Evolutionary conservation across 768 basidiomycete genomes (phyloP).

Genomic region (Boletus pseudopeckii): DNA sequence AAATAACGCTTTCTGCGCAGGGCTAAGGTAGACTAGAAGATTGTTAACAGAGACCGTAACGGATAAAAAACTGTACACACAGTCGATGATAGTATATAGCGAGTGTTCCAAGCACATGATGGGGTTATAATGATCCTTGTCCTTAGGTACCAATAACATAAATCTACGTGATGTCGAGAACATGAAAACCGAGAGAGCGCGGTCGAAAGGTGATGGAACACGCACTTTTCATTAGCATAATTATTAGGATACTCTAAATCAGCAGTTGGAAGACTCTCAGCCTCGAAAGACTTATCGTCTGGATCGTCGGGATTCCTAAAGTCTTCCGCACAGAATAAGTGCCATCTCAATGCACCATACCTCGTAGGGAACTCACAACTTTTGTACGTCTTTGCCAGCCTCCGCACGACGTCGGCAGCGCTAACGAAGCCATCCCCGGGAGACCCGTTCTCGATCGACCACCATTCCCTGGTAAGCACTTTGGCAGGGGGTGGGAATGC

Average conservation of each 20-base stretch:
- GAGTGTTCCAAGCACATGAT: conserved; percentile 74
- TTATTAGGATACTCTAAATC: conserved; percentile 80
- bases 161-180: conserved; percentile 43
- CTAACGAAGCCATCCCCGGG: conserved; percentile 54
- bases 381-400: conserved; percentile 66
- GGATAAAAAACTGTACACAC: conserved; percentile 39
- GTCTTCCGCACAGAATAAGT: conserved; percentile 41
- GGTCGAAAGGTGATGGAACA: background rate
- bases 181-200: background rate
- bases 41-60: conserved; percentile 5
- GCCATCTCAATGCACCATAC: background rate
- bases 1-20: conserved; percentile 60
- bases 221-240: conserved; percentile 63
- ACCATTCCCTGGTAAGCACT: conserved; percentile 37
- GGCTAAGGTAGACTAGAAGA: conserved; percentile 60
- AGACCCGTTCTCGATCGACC: conserved; percentile 52
- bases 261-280: conserved; percentile 58
- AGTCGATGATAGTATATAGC: conserved; percentile 68
- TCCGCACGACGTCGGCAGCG: conserved; percentile 61
- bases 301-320: conserved; percentile 68
- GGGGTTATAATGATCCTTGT: conserved; percentile 85
- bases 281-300: conserved; percentile 60
- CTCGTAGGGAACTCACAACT: conserved; percentile 46
- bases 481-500: conserved; percentile 35
- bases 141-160: conserved; percentile 74